Percentiles rank a stretch among this genome's conserved stretches.
Evolutionary conservation across 495 filamentous ascomycete genomes (phyloP).

Genomic region (Tirmania nivea): DNA sequence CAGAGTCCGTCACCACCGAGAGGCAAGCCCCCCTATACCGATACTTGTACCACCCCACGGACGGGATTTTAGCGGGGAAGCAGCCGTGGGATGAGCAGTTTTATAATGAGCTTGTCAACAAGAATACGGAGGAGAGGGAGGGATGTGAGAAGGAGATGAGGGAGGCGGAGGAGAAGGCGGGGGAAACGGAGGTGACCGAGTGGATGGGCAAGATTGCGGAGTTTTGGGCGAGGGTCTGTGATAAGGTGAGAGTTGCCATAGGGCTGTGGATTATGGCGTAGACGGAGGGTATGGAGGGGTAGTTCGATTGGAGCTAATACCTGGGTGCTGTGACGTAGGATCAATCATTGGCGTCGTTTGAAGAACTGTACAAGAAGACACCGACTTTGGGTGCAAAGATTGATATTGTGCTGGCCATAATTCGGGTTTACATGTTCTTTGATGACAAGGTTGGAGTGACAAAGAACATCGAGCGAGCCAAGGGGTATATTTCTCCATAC

Average conservation of each 20-base stretch:
- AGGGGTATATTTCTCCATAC: slow-evolving; percentile 20
- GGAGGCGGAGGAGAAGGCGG: slow-evolving; percentile 80
- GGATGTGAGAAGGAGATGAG: slow-evolving; percentile 89
- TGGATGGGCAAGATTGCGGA: slow-evolving; percentile 87
- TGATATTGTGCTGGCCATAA: slow-evolving; percentile 84
- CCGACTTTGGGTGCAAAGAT: slow-evolving; percentile 89
- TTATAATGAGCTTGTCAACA: slow-evolving; percentile 63
- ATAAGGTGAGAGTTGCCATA: slow-evolving; percentile 48
- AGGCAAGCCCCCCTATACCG: slow-evolving; percentile 96
- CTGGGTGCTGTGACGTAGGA: slow-evolving; percentile 33
- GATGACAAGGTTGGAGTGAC: slow-evolving; percentile 75
- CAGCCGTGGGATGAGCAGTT: slow-evolving; percentile 67
- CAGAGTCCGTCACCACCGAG: slow-evolving; percentile 77
- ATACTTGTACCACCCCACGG: slow-evolving; percentile 80
- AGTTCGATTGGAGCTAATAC: background rate
- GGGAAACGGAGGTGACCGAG: slow-evolving; percentile 82
- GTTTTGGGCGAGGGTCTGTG: slow-evolving; percentile 79
- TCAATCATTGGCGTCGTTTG: slow-evolving; percentile 74
- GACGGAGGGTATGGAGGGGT: background rate
- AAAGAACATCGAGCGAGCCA: slow-evolving; percentile 79
- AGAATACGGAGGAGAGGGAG: slow-evolving; percentile 80
- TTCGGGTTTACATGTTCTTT: slow-evolving; percentile 88
- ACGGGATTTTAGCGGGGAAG: slow-evolving; percentile 44
- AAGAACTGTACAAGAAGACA: slow-evolving; percentile 82
- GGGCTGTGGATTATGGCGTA: background rate